Evolutionary conservation across 805 yeast genomes (phyloP), one percentile per base, ranked within the genome.

Genomic region (Brettanomyces sp.): DNA sequence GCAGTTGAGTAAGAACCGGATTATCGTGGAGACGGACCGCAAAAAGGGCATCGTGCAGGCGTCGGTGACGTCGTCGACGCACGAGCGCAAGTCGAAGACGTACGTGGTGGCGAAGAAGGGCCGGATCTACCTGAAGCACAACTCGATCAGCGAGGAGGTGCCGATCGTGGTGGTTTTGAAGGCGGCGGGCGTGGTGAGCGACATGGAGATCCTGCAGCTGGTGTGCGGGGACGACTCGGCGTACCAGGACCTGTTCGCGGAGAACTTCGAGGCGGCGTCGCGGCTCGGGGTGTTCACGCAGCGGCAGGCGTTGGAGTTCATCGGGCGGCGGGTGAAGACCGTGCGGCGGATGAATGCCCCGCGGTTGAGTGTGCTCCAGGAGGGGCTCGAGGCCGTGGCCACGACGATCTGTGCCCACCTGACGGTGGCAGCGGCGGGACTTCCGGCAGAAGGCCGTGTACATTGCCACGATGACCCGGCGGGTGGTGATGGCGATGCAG

Each of bases 11-110:
- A 93, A 93, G 68, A 93, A 93, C 67, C 86, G 99, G 76, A 93
- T 93, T 60, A 89, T 93, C 58, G 99, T 93, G 12, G 99, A 93
- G 65, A 93, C 96, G 1, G 99, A 93, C 62, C 95, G 86, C 52
- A 87, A 89, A 66, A 93, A 95, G 64, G 83, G 81, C 4, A 82
- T 93, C 22, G 96, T 90, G 21, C 99, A 93, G 66, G 97, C 99
- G 1, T 87, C 96, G 0, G 99, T 93, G 14, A 93, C 99, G 0
- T 88, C 97, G 4, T 89, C 97, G 3, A 91, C 99, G 1, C 99
- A 93, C 65, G 99, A 93, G 67, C 80, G 99, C 66, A 95, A 91
- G 63, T 91, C 98, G 24, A 93, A 93, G 62, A 93, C 99, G 0
- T 93, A 93, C 59, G 96, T 93, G 37, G 82, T 93, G 37, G 85